Conservation (phyloP, 148 eudicot species). For the Chenopodium quinoa region DNA sequence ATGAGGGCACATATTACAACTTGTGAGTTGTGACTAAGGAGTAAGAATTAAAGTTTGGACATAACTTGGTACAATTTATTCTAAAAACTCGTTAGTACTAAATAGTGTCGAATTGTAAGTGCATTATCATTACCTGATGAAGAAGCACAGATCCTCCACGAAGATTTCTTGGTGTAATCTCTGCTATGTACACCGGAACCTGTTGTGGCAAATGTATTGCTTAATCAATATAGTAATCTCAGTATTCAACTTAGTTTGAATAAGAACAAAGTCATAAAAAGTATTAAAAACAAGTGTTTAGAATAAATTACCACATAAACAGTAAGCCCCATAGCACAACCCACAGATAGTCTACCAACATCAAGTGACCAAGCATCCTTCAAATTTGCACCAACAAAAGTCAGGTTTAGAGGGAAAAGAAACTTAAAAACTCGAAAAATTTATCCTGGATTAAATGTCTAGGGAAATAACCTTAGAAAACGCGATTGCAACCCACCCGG, state of each 20-base stretch:
- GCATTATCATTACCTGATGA: slow-evolving; percentile 27
- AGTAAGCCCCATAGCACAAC: slow-evolving; percentile 42
- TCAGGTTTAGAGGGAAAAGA: neutral
- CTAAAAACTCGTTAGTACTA: too few relatives aligned
- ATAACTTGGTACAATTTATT: too few relatives aligned
- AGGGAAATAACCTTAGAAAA: slow-evolving; percentile 39
- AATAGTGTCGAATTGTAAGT: neutral
- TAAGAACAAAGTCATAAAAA: neutral
- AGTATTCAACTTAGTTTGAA: neutral
- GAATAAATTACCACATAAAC: slow-evolving; percentile 40
- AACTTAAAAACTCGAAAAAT: too few relatives aligned
- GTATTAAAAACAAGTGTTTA: neutral
- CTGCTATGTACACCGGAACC: slow-evolving; percentile 53
- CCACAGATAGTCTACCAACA: slow-evolving; percentile 53
- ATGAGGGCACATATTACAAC: neutral
- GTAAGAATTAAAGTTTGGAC: too few relatives aligned
- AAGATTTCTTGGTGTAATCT: slow-evolving; percentile 52
- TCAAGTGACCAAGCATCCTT: slow-evolving; percentile 55
- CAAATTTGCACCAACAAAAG: neutral
- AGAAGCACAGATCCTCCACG: slow-evolving; percentile 46
- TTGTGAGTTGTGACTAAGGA: too few relatives aligned
- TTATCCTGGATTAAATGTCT: neutral
- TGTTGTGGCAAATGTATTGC: slow-evolving; percentile 15
- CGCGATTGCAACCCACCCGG: slow-evolving; percentile 50
- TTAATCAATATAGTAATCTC: neutral